Conservation (phyloP, 805 yeast species). For the Wickerhamomyces xylosicus region DNA sequence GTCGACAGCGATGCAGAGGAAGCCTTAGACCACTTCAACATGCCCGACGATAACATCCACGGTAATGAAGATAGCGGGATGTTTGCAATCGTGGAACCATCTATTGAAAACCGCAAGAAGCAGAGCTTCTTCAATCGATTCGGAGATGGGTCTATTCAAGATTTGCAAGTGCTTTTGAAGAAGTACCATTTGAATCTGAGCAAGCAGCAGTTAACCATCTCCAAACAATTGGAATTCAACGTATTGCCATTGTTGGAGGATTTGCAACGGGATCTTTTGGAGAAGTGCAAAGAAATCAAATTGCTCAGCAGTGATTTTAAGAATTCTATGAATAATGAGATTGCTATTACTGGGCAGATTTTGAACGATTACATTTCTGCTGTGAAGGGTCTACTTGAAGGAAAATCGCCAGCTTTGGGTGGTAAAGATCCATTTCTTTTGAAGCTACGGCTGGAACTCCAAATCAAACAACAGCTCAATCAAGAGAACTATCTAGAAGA, state of each 20-base stretch:
- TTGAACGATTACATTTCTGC: slow-evolving; percentile 45
- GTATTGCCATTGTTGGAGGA: slow-evolving; percentile 62
- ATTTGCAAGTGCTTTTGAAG: slow-evolving; percentile 64
- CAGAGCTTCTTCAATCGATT: slow-evolving; percentile 51
- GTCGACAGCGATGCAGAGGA: neutral
- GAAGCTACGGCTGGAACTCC: slow-evolving; percentile 60
- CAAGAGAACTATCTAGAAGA: slow-evolving; percentile 85
- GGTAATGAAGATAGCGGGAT: slow-evolving; percentile 20
- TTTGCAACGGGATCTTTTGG: slow-evolving; percentile 59
- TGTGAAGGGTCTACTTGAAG: slow-evolving; percentile 40
- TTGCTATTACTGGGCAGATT: slow-evolving; percentile 51
- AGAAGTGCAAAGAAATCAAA: slow-evolving; percentile 81
- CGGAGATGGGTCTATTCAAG: slow-evolving; percentile 76
- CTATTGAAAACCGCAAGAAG: slow-evolving; percentile 14
- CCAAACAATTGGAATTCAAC: slow-evolving; percentile 45
- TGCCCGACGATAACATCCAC: too few relatives aligned
- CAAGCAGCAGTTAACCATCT: slow-evolving; percentile 40
- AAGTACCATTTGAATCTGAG: slow-evolving; percentile 58
- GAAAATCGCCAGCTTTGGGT: slow-evolving; percentile 28
- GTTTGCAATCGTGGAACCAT: slow-evolving; percentile 26
- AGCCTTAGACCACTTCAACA: neutral
- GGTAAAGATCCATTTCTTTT: slow-evolving; percentile 74
- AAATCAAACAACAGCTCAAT: slow-evolving; percentile 61
- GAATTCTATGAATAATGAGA: slow-evolving; percentile 60
- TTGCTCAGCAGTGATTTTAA: slow-evolving; percentile 76